Conservation (phyloP, 2,329 filamentous ascomycete species). For the Colletotrichum spaethianum region DNA sequence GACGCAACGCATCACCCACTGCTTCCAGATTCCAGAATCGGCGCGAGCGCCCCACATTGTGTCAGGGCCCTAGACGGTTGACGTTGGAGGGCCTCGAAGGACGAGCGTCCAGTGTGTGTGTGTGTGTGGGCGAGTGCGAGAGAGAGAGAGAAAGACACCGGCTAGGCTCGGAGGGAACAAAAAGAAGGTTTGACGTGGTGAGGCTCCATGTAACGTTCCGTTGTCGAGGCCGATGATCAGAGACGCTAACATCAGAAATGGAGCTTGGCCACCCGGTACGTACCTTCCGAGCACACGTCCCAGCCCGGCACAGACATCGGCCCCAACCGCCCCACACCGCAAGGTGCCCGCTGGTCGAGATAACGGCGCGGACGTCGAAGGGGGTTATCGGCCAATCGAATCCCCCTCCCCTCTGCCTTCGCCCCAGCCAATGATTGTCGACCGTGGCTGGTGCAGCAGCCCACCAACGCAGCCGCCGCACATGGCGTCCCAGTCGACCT, state of each 20-base stretch:
- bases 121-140: neutral
- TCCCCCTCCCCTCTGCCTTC: slow-evolving; percentile 1
- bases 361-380: neutral
- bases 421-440: slow-evolving; percentile 21
- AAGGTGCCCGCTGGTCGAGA: neutral
- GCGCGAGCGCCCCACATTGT: slow-evolving; percentile 18
- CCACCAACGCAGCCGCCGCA: slow-evolving; percentile 32
- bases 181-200: slow-evolving; percentile 41
- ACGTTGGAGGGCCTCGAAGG: slow-evolving; percentile 1
- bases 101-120: slow-evolving; percentile 3
- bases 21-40: slow-evolving; percentile 27
- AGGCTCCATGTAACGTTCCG: slow-evolving; percentile 42
- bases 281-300: slow-evolving; percentile 7
- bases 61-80: neutral
- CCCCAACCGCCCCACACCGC: neutral
- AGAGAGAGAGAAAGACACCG: slow-evolving; percentile 17
- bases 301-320: neutral
- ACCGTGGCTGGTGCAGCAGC: slow-evolving; percentile 18
- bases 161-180: neutral
- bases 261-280: slow-evolving; percentile 17
- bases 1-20: slow-evolving; percentile 19
- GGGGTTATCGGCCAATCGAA: slow-evolving; percentile 24
- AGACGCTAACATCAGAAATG: slow-evolving; percentile 33
- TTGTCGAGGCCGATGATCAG: slow-evolving; percentile 35
- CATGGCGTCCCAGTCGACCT: slow-evolving; percentile 35